Base-by-base conservation (phyloP, 495 filamentous ascomycete genomes). In the Cercophora samala region DNA sequence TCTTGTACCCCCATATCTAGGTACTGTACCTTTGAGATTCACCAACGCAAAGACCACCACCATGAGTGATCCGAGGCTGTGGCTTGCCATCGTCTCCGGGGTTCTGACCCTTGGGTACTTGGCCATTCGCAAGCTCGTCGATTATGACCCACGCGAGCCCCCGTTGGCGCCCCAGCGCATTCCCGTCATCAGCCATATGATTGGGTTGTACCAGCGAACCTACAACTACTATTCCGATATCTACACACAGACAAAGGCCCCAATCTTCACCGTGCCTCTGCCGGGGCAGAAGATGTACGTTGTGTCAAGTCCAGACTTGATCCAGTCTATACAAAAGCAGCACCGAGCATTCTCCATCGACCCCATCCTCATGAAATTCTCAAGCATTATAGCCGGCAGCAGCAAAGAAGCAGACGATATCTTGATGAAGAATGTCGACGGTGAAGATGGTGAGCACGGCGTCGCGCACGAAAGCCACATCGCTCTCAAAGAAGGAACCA, bases 221-320 rank as follows among this genome's bases (percentile, higher is more conserved):
- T 72, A 69, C 61, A 67, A 75, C 51, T 56, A 56, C 22, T 23
- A 56, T 13, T 19, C 53, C 4, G 53, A 56, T 18, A 5, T 56
- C n/a, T 19, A 75, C 42, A 17, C 69, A 17, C 60, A 69, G 24
- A 63, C 60, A 1, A 52, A n/a, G 17, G 24, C 63, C 4, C 74
- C 76, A 22, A 79, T 82, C 58, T 80, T 75, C 51, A 80, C 78
- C 32, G 58, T 82, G 21, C 51, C 61, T 4, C 66, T 82, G 18
- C 76, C 73, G 0, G 72, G 73, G 0, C 71, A 72, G 42, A 77
- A 77, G 63, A 75, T 80, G 59, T 82, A 82, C 62, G 68, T 81
- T 19, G 73, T 77, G 5, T 78, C 71, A 1, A 69, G 66, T 6
- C 69, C 77, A 0, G 72, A 77, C 19, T 72, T 80, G 24, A 73